phyloP scores from a whole-genome alignment of 345 rosid genomes.

The Lagerstroemia speciosa region DNA sequence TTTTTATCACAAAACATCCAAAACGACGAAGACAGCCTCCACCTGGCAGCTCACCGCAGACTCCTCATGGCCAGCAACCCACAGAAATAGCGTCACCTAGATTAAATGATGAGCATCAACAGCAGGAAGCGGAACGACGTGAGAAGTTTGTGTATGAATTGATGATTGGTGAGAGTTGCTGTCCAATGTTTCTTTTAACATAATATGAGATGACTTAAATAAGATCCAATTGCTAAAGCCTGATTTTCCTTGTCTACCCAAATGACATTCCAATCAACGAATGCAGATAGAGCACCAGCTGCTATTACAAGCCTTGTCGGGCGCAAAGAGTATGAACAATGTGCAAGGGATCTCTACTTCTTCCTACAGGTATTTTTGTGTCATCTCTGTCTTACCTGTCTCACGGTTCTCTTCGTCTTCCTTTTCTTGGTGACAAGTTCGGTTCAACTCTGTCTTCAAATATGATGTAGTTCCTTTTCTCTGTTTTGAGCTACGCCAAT shows the following conservation, averaged over 20 bases:
- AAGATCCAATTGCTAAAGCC: neutral
- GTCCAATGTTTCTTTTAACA: neutral
- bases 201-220: neutral
- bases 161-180: slow-evolving; percentile 52
- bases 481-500: neutral
- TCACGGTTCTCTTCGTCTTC: neutral
- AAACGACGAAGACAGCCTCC: slow-evolving; percentile 44
- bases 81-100: slow-evolving; percentile 37
- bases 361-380: slow-evolving; percentile 65
- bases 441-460: neutral
- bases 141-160: slow-evolving; percentile 85
- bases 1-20: slow-evolving; percentile 91
- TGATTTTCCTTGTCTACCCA: neutral
- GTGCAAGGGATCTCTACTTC: slow-evolving; percentile 84
- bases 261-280: neutral
- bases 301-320: slow-evolving; percentile 78
- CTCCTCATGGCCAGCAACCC: slow-evolving; percentile 23
- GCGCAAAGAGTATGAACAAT: slow-evolving; percentile 84
- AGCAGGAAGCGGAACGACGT: slow-evolving; percentile 63
- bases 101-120: slow-evolving; percentile 48
- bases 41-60: slow-evolving; percentile 21
- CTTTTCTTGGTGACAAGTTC: neutral
- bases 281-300: slow-evolving; percentile 82
- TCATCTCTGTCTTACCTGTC: neutral
- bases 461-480: neutral